Base-by-base conservation (phyloP, 192 early-diverging fungal species). In the Podila horticola region DNA sequence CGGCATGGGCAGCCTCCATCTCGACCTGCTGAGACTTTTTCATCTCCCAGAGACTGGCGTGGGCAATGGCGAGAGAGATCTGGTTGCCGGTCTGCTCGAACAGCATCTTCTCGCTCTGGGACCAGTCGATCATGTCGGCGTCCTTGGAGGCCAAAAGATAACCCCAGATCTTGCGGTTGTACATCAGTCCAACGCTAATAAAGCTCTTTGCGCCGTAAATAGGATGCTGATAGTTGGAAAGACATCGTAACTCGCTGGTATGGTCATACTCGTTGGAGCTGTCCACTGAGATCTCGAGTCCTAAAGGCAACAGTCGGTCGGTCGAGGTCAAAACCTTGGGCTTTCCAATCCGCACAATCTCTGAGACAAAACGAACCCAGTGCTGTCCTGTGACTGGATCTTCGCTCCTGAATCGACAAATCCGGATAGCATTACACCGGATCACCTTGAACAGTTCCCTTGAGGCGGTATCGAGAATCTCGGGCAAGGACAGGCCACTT, bases 81-180 rank as follows among this genome's bases (percentile, higher is more conserved):
- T 82, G 77, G 60, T 84, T 84, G 9, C 74, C 74, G 13, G 79
- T 76, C 57, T 85, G 84, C 48, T 85, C 79, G 69, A 85, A 74
- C 34, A 85, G 49, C 57, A 76, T 36, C 62, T 74, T 85, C 55
- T 84, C 84, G n/a, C 66, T 72, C 67, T 82, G 70, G 2, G 66
- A 62, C 77, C 77, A 84, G 52, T 67, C 71, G 22, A 63, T 52
- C 58, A 55, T 58, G 51, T 76, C 72, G 4, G 70, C 66, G 31
- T 69, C 69, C 28, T 72, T 51, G 20, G 74, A 74, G 9, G 73
- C 71, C n/a, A 68, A 19, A 30, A 85, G 72, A 55, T 82, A 85
- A 8, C 84, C 84, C 84, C 84, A 85, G 24, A 72, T 61, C 29
- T 62, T 69, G 33, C 66, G 45, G 22, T 85, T 79, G 29, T 77